A percentile compares a stretch with the other conserved stretches of the same genome.
Conservation (phyloP, 1,284 basidiomycete genomes). For the Puccinia triticina region DNA sequence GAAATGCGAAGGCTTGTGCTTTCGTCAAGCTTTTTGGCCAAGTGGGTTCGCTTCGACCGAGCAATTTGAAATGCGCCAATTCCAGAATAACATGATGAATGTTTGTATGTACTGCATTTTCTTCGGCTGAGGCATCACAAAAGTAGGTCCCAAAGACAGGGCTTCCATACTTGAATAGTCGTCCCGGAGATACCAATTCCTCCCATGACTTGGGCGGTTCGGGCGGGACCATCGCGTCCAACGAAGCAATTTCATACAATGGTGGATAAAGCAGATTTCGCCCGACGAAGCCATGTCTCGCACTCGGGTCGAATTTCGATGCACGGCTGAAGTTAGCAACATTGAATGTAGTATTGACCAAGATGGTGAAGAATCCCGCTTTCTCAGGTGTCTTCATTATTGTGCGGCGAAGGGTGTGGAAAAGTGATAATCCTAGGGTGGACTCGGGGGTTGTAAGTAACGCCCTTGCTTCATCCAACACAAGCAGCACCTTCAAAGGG, state of each 20-base stretch:
- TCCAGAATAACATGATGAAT: background rate
- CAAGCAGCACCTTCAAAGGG: constrained; percentile 9
- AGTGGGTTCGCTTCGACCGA: background rate
- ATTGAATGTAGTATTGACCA: background rate
- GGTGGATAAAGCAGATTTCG: constrained; percentile 3
- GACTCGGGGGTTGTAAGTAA: background rate
- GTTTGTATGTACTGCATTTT: background rate
- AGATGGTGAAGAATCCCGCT: background rate
- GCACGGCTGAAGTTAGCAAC: background rate
- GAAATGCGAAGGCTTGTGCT: background rate
- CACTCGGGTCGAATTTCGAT: constrained; percentile 17
- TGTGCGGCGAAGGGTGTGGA: background rate
- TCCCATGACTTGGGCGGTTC: background rate
- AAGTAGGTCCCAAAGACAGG: background rate
- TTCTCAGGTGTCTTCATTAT: background rate
- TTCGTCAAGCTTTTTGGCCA: background rate
- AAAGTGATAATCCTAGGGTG: background rate
- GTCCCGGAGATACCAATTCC: constrained; percentile 15
- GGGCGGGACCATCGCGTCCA: constrained; percentile 8
- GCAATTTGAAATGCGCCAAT: constrained; percentile 7
- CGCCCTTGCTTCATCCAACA: constrained; percentile 8
- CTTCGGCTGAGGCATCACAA: background rate
- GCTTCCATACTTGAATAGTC: constrained; percentile 23
- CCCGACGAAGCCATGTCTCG: background rate
- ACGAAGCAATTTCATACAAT: constrained; percentile 16